A percentile compares a stretch with the other conserved stretches of the same genome.
phyloP scores from a whole-genome alignment of 768 basidiomycete species.

The Asterophora parasitica region DNA sequence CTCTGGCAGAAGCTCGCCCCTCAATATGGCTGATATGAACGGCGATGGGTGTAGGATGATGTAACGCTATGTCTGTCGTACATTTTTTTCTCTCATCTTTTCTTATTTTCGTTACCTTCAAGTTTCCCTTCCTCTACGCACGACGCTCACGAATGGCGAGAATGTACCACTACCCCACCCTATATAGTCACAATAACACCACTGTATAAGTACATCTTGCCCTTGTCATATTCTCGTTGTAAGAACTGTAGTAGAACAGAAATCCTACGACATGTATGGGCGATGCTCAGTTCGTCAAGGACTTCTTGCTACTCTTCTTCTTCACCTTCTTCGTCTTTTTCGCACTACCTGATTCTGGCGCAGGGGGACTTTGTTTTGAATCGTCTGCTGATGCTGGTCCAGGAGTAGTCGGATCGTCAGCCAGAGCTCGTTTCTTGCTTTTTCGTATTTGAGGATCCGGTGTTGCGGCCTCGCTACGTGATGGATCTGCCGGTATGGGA shows the following conservation, averaged over 20 bases:
- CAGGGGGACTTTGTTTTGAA: constrained; percentile 1
- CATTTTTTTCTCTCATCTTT: constrained; percentile 18
- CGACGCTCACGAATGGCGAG: constrained; percentile 1
- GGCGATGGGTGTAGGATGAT: constrained; percentile 67
- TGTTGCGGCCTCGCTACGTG: constrained; percentile 2
- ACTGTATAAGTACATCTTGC: not conserved
- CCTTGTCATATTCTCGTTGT: not conserved
- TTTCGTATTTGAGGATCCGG: constrained; percentile 1
- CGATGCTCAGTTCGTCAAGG: not conserved
- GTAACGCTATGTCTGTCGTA: constrained; percentile 33
- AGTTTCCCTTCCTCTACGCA: not conserved
- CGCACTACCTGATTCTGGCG: constrained; percentile 6
- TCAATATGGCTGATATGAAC: constrained; percentile 39
- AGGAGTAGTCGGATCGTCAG: constrained; percentile 8
- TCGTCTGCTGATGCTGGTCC: not conserved
- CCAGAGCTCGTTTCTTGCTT: constrained; percentile 14
- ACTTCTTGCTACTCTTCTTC: constrained; percentile 31
- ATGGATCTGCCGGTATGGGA: not conserved
- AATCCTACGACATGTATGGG: not conserved
- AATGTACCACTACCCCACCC: constrained; percentile 4
- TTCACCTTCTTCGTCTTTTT: constrained; percentile 25
- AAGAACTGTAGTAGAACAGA: not conserved
- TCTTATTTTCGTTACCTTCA: constrained; percentile 14
- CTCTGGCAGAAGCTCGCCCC: constrained; percentile 48
- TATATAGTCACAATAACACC: not conserved